These are phyloP conservation scores for Gryganskiella cystojenkinii DNA, from an alignment of 192 early-diverging fungal species.

Conservation along the genomic window DNA sequence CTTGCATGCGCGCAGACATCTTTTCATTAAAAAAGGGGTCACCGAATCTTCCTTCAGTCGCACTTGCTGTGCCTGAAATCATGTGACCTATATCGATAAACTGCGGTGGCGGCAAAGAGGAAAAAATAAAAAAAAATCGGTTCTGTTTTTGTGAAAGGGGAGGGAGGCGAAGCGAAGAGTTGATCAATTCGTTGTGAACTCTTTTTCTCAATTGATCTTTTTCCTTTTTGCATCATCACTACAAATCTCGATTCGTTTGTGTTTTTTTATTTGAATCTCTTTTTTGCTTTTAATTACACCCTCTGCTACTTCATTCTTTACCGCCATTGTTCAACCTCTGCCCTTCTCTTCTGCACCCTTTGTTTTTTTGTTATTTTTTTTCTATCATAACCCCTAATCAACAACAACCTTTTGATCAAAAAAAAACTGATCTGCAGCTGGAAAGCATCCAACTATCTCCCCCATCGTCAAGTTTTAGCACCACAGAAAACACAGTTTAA, in stretches of 20 bases:
- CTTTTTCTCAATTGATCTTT: not conserved
- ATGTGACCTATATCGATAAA: no score
- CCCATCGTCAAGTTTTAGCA: not conserved
- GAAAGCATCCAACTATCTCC: not conserved
- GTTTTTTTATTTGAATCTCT: constrained; percentile 1
- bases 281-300: not conserved
- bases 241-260: not conserved
- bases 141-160: no score
- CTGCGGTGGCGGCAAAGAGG: no score
- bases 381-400: not conserved
- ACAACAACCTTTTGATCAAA: not conserved
- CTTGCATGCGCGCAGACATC: no score
- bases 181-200: no score
- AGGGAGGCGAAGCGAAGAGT: no score
- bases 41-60: no score
- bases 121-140: not conserved
- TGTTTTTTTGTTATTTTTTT: constrained; percentile 2
- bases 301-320: no score
- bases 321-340: no score
- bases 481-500: not conserved
- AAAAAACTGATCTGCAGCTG: not conserved
- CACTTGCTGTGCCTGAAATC: not conserved
- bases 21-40: no score
- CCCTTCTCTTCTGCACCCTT: not conserved
- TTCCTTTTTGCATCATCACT: not conserved